These are phyloP conservation scores for Pulveroboletus sp. DNA, from an alignment of 768 basidiomycete species.

Conservation along the genomic window DNA sequence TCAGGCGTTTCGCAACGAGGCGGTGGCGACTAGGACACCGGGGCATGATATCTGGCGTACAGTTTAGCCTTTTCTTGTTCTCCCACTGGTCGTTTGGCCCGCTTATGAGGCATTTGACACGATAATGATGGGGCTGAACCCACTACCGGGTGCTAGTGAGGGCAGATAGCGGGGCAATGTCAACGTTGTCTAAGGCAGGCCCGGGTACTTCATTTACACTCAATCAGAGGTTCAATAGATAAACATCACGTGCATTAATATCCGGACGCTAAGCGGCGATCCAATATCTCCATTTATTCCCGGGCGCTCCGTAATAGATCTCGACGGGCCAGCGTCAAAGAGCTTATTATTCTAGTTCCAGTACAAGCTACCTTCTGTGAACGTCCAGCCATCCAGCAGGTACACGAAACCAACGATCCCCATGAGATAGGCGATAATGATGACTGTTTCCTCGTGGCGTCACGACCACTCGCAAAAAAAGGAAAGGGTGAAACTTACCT, in stretches of 20 bases:
- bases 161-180: neutral
- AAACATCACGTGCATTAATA: conserved; percentile 18
- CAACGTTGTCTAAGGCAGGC: conserved; percentile 15
- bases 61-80: conserved; percentile 40
- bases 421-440: conserved; percentile 49
- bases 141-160: neutral
- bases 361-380: conserved; percentile 36
- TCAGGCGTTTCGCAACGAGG: neutral
- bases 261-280: neutral
- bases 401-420: conserved; percentile 59
- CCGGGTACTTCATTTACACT: no score
- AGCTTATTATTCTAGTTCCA: conserved; percentile 31
- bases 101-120: conserved; percentile 61
- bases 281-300: conserved; percentile 6
- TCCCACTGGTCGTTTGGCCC: conserved; percentile 49
- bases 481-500: conserved; percentile 38
- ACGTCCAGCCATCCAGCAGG: conserved; percentile 52
- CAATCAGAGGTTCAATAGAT: no score
- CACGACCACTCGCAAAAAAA: conserved; percentile 8
- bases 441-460: conserved; percentile 37
- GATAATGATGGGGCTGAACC: conserved; percentile 20
- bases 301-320: neutral
- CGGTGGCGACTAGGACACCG: neutral
- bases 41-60: conserved; percentile 31
- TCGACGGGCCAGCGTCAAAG: conserved; percentile 12